These are phyloP conservation scores for Rauvolfia tetraphylla DNA, from an alignment of 257 asterid genomes.

Conservation along the genomic window DNA sequence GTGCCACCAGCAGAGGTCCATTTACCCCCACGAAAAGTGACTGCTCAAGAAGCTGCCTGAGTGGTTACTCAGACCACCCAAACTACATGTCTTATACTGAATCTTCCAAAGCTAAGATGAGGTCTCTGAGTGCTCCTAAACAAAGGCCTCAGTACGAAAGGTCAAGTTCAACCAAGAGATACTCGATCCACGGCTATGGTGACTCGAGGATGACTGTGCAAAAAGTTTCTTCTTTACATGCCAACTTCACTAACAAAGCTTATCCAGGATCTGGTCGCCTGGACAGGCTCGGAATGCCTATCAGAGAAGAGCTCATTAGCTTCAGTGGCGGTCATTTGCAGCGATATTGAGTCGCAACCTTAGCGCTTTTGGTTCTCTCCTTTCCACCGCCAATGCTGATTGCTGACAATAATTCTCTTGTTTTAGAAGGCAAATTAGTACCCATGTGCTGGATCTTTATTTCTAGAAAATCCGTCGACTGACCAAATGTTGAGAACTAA, in stretches of 20 bases:
- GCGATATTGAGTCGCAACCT: conserved; percentile 30
- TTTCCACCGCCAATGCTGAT: neutral
- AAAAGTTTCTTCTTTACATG: conserved; percentile 34
- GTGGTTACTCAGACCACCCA: conserved; percentile 64
- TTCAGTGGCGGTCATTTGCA: conserved; percentile 50
- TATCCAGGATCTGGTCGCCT: conserved; percentile 78
- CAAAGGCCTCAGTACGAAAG: conserved; percentile 68
- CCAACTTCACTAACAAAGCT: conserved; percentile 49
- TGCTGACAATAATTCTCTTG: neutral
- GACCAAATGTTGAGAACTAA: neutral
- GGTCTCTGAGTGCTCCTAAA: conserved; percentile 86
- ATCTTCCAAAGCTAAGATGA: conserved; percentile 76
- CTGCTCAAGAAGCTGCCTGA: conserved; percentile 55
- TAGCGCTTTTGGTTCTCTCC: neutral
- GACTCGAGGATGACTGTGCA: conserved; percentile 41
- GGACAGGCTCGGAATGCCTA: conserved; percentile 75
- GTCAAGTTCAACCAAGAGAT: conserved; percentile 62
- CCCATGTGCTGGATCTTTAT: neutral
- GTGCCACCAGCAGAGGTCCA: conserved; percentile 38
- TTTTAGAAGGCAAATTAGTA: neutral
- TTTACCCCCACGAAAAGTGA: conserved; percentile 80
- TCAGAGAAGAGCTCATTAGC: conserved; percentile 42
- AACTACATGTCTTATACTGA: conserved; percentile 79
- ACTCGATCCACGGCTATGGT: conserved; percentile 45
- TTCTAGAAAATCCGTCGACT: neutral